phyloP scores from a whole-genome alignment of 345 rosid species.

The Eucalyptus globulus region DNA sequence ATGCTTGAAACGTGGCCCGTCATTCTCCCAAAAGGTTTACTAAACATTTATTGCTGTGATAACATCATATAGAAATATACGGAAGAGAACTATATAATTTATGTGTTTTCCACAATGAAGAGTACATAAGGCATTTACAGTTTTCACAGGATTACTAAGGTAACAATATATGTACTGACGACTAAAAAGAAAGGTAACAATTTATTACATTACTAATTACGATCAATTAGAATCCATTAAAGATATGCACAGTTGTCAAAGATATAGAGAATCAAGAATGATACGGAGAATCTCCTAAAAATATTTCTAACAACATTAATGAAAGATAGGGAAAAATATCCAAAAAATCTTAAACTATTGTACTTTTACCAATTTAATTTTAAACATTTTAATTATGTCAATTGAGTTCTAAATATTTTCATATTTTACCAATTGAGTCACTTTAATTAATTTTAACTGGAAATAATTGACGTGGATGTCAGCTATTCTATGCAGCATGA shows the following conservation, averaged over 20 bases:
- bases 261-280: neutral
- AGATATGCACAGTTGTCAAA: neutral
- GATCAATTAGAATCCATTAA: neutral
- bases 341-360: no score
- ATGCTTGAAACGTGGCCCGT: neutral
- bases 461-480: accelerated
- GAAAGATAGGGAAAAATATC: neutral
- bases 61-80: neutral
- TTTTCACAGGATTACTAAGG: neutral
- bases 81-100: neutral
- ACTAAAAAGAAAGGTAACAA: neutral
- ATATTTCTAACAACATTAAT: neutral
- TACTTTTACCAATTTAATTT: no score
- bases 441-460: no score
- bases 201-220: neutral
- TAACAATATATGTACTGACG: no score
- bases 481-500: accelerated
- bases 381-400: no score
- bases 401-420: no score
- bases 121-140: neutral
- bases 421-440: no score
- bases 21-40: neutral
- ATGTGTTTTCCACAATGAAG: neutral
- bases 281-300: neutral
- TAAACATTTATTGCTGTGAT: neutral